phyloP scores from a whole-genome alignment of 2,329 filamentous ascomycete species.

The Aspergillus quadrilineatus region DNA sequence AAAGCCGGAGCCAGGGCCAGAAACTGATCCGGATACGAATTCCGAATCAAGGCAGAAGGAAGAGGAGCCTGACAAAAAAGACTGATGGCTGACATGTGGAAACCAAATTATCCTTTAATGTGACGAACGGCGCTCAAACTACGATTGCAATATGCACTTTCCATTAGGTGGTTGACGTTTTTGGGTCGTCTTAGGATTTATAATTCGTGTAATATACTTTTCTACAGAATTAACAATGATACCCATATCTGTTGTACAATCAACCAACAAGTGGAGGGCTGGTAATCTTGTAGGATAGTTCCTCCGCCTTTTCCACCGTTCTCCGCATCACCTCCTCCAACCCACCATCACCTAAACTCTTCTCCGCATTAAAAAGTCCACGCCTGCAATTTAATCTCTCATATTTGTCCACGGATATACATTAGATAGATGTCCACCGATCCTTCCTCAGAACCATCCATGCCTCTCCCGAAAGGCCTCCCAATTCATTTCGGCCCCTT shows the following conservation, averaged over 20 bases:
- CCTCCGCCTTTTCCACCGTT: background rate
- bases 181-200: background rate
- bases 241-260: slow-evolving; percentile 15
- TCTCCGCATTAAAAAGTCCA: background rate
- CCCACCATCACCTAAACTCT: background rate
- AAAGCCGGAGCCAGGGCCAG: slow-evolving; percentile 6
- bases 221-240: slow-evolving; percentile 26
- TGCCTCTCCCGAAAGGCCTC: slow-evolving; percentile 26
- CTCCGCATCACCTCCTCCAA: slow-evolving; percentile 4
- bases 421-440: background rate
- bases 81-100: slow-evolving; percentile 2
- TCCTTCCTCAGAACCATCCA: background rate
- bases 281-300: background rate
- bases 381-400: background rate
- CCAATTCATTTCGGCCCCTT: slow-evolving; percentile 71
- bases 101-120: background rate
- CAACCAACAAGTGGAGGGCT: background rate
- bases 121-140: slow-evolving; percentile 16
- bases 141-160: slow-evolving; percentile 20
- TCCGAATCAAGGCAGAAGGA: background rate
- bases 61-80: slow-evolving; percentile 15
- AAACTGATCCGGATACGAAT: background rate
- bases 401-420: background rate
- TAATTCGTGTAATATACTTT: slow-evolving; percentile 17
- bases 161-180: slow-evolving; percentile 8